These are phyloP conservation scores for Begonia peltatifolia DNA, from an alignment of 306 rosid genomes.

Conservation along the genomic window DNA sequence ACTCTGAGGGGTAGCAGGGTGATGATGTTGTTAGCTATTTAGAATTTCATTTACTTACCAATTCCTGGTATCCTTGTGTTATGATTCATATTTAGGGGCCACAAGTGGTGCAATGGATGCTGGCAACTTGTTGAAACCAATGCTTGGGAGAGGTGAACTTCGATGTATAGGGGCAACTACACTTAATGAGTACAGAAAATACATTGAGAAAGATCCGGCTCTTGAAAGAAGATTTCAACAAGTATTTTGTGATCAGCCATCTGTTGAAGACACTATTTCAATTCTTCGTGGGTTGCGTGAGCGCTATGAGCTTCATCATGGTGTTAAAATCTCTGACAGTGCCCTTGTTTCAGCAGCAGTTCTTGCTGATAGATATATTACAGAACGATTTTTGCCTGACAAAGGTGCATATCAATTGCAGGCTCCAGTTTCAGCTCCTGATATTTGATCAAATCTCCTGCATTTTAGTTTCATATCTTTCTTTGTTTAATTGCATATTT, in stretches of 20 bases:
- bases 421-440: not conserved
- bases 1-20: no score
- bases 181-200: conserved; percentile 78
- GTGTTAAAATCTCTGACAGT: conserved; percentile 91
- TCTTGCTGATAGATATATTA: conserved; percentile 81
- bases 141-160: conserved; percentile 99
- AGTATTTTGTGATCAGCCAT: conserved; percentile 85
- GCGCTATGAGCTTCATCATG: conserved; percentile 96
- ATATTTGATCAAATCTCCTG: not conserved
- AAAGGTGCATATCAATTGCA: conserved; percentile 35
- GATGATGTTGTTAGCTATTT: no score
- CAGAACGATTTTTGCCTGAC: conserved; percentile 90
- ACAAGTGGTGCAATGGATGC: conserved; percentile 99
- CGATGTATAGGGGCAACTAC: conserved; percentile 97
- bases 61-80: conserved; percentile 8
- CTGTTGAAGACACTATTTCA: conserved; percentile 82
- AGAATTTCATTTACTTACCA: no score
- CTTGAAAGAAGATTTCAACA: conserved; percentile 97
- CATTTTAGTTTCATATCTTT: not conserved
- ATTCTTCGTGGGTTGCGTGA: conserved; percentile 97
- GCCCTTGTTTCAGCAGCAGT: conserved; percentile 95
- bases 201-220: conserved; percentile 94
- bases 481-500: conserved; percentile 1
- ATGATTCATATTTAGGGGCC: conserved; percentile 53
- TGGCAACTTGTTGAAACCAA: conserved; percentile 89